Evolutionary conservation across 371 early-diverging fungal genomes (phyloP).

Genomic region (Rhizomucor pusillus): DNA sequence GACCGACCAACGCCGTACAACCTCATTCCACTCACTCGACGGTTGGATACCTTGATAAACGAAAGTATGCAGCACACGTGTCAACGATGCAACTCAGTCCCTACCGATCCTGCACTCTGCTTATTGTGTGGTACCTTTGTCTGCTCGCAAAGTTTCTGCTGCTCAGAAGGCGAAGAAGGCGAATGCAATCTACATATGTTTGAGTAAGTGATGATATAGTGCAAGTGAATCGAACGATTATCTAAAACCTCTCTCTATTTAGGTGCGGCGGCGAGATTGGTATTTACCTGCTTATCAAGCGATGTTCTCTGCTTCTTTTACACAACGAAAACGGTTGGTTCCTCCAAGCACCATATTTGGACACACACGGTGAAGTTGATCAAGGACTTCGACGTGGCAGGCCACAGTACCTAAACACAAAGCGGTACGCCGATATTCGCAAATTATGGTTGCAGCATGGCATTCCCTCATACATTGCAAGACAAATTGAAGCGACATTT

Average conservation of each 20-base stretch:
- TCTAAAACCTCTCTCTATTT: constrained; percentile 2
- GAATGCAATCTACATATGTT: constrained; percentile 90
- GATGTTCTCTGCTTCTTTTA: constrained; percentile 74
- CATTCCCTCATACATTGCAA: constrained; percentile 83
- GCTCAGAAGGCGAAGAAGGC: constrained; percentile 83
- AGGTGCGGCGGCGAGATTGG: constrained; percentile 91
- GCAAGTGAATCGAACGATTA: neutral
- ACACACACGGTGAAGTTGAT: constrained; percentile 94
- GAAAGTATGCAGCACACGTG: constrained; percentile 76
- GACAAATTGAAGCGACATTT: constrained; percentile 84
- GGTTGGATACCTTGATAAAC: constrained; percentile 83
- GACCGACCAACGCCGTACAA: constrained; percentile 61
- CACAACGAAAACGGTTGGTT: constrained; percentile 86
- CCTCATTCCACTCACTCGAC: constrained; percentile 75
- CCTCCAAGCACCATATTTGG: constrained; percentile 89
- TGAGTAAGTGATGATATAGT: constrained; percentile 48
- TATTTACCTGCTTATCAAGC: constrained; percentile 79
- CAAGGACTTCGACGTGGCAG: constrained; percentile 79
- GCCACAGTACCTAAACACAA: constrained; percentile 76
- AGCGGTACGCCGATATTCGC: constrained; percentile 83
- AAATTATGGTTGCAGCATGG: constrained; percentile 82
- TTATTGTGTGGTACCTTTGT: constrained; percentile 90
- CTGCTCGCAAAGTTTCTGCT: constrained; percentile 90
- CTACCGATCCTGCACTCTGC: constrained; percentile 89
- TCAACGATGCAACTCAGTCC: constrained; percentile 78